Evolutionary conservation across 371 early-diverging fungal species (phyloP).

Genomic region (Circinella umbellata): DNA sequence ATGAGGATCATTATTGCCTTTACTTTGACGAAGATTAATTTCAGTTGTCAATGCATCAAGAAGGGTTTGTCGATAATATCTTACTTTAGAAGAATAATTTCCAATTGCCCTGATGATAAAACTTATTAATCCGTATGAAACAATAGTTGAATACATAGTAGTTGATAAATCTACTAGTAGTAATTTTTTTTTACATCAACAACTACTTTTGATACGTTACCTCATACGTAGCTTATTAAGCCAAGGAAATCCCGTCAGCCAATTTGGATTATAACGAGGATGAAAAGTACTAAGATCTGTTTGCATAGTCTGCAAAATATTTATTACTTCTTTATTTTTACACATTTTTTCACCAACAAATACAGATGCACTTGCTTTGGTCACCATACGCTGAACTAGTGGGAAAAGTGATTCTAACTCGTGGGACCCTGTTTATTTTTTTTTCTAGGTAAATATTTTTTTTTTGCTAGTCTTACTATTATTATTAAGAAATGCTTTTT

Average conservation of each 20-base stretch:
- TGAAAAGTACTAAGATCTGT: conserved; percentile 17
- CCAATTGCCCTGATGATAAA: conserved; percentile 1
- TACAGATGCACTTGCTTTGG: conserved; percentile 23
- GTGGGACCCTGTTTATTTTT: background rate
- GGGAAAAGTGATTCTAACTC: conserved; percentile 17
- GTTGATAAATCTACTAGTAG: too few relatives aligned
- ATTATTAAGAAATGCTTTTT: background rate
- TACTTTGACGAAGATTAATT: background rate
- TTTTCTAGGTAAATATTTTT: background rate
- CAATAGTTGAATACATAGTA: background rate
- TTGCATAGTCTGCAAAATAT: conserved; percentile 26
- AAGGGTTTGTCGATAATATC: background rate
- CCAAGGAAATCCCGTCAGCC: conserved; percentile 15
- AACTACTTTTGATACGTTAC: background rate
- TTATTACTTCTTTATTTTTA: conserved; percentile 21
- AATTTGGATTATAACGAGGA: too few relatives aligned
- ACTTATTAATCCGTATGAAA: background rate
- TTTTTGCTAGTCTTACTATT: too few relatives aligned
- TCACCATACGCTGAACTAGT: conserved; percentile 22
- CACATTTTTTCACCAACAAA: conserved; percentile 22
- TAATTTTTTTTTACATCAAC: background rate
- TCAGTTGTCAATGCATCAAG: background rate
- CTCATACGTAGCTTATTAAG: conserved; percentile 16
- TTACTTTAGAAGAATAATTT: background rate
- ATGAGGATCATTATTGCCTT: background rate